Conservation (phyloP, 306 rosid genomes). For the Mimosa pudica region DNA sequence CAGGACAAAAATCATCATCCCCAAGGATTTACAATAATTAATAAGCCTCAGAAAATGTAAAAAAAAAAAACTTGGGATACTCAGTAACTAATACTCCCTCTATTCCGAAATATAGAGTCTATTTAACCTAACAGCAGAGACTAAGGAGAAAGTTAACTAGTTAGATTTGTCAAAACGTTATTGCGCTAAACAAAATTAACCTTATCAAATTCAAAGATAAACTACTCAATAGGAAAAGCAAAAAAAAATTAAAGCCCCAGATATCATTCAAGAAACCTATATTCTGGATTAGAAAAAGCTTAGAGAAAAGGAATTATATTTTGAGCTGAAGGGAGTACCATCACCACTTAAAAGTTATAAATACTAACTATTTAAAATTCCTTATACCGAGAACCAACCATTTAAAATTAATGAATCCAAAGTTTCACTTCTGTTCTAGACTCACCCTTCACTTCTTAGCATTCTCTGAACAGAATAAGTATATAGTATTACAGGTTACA, state of each 20-base stretch:
- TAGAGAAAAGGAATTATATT: too few species aligned
- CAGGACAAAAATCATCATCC: conserved; percentile 10
- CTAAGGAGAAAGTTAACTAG: background rate
- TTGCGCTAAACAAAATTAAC: background rate
- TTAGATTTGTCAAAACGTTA: background rate
- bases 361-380: background rate
- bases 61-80: background rate
- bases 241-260: too few species aligned
- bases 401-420: conserved; percentile 9
- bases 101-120: background rate
- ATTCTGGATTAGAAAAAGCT: too few species aligned
- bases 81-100: too few species aligned
- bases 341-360: background rate
- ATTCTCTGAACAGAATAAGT: background rate
- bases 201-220: background rate
- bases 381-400: too few species aligned
- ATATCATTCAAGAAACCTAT: too few species aligned
- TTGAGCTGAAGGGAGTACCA: background rate
- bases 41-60: background rate
- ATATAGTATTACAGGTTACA: background rate
- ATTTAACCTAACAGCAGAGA: background rate
- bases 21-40: background rate
- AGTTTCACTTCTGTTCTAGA: background rate
- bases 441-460: background rate
- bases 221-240: too few species aligned